Evolutionary conservation across 768 basidiomycete species (phyloP).

Genomic region (Pleurotus djamor): DNA sequence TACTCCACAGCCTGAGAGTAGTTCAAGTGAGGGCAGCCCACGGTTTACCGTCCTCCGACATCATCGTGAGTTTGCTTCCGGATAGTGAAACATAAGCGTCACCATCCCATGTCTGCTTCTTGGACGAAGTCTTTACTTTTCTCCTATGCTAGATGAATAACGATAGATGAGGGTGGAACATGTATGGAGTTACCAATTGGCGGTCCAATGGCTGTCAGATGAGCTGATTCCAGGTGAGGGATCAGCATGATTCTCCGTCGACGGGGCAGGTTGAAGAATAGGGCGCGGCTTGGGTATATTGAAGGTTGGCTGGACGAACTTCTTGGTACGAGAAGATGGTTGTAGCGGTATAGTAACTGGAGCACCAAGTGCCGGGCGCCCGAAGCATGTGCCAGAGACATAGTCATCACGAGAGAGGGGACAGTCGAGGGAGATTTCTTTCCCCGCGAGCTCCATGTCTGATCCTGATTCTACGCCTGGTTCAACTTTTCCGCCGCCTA

Average conservation of each 20-base stretch:
- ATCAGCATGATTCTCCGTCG: not conserved
- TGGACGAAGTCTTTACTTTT: slow-evolving; percentile 52
- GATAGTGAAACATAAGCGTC: slow-evolving; percentile 60
- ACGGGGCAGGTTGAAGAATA: not conserved
- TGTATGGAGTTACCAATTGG: slow-evolving; percentile 52
- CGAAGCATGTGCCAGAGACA: slow-evolving; percentile 66
- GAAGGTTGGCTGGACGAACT: slow-evolving; percentile 22
- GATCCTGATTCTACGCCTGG: slow-evolving; percentile 36
- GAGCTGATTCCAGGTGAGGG: slow-evolving; percentile 7
- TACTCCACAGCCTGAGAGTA: not conserved
- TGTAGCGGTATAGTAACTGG: slow-evolving; percentile 15
- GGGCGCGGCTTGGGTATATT: not conserved
- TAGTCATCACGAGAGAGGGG: slow-evolving; percentile 52
- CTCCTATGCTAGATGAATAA: slow-evolving; percentile 49
- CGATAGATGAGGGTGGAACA: not conserved
- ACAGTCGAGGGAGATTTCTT: slow-evolving; percentile 67
- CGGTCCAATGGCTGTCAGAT: slow-evolving; percentile 54
- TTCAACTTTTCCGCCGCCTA: slow-evolving; percentile 28
- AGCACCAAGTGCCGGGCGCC: slow-evolving; percentile 16
- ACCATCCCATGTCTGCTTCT: slow-evolving; percentile 88
- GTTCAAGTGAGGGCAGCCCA: slow-evolving; percentile 25
- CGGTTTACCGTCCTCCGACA: slow-evolving; percentile 73
- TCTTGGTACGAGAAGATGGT: slow-evolving; percentile 15
- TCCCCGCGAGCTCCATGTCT: slow-evolving; percentile 40
- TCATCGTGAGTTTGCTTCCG: slow-evolving; percentile 52